A percentile compares a stretch with the other conserved stretches of the same genome.
phyloP scores from a whole-genome alignment of 225 moss, liverwort and hornwort species.

The Pseudoscleropodium purum region DNA sequence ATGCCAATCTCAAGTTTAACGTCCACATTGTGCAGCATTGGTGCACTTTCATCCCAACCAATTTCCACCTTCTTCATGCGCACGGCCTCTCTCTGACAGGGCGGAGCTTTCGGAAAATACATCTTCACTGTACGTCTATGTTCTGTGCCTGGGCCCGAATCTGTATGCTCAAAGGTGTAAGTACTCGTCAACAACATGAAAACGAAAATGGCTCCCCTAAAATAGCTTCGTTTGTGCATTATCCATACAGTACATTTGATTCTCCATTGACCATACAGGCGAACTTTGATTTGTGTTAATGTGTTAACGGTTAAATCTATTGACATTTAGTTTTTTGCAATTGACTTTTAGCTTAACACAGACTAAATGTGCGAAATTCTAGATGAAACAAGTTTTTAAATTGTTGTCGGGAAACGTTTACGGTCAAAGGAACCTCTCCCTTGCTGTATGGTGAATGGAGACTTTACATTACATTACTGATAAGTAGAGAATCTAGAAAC shows the following conservation, averaged over 20 bases:
- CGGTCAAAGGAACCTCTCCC: neutral
- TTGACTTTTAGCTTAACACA: neutral
- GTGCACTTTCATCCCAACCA: conserved; percentile 61
- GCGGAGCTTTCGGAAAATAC: conserved; percentile 79
- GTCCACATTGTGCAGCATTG: conserved; percentile 63
- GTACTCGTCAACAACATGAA: neutral
- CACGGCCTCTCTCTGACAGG: conserved; percentile 71
- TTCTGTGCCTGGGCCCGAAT: conserved; percentile 71
- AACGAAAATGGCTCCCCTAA: neutral
- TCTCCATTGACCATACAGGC: neutral
- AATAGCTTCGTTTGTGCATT: neutral
- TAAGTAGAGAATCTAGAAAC: neutral
- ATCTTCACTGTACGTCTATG: conserved; percentile 73
- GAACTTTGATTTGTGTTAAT: neutral
- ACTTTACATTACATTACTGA: neutral
- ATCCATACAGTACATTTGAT: neutral
- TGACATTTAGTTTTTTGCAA: neutral
- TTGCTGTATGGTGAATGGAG: neutral
- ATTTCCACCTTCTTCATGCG: conserved; percentile 62
- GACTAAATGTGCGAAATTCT: neutral
- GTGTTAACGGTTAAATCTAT: neutral
- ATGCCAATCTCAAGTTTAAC: conserved; percentile 68
- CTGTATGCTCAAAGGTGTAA: conserved; percentile 14
- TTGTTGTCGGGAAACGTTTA: neutral
- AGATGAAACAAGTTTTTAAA: neutral